A percentile compares a stretch with the other conserved stretches of the same genome.
Conservation (phyloP, 768 basidiomycete species). For the Thelephora aurantiotincta region DNA sequence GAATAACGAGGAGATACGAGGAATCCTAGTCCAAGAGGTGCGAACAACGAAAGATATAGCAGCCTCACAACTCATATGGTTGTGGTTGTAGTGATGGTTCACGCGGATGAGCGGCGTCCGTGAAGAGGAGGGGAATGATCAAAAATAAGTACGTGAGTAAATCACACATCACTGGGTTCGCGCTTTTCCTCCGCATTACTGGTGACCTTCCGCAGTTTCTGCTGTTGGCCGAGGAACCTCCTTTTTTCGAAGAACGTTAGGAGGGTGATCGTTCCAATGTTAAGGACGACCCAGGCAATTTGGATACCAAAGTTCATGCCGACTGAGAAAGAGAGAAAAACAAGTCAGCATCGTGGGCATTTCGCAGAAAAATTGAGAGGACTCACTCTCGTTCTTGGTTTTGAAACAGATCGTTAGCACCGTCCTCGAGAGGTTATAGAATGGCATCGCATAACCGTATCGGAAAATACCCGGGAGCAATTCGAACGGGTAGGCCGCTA, state of each 20-base stretch:
- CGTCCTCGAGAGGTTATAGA: slow-evolving; percentile 54
- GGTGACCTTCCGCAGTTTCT: too few relatives aligned
- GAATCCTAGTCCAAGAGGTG: too few relatives aligned
- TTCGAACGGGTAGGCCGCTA: slow-evolving; percentile 42
- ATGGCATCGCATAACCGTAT: slow-evolving; percentile 59
- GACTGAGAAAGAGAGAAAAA: slow-evolving; percentile 21
- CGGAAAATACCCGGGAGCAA: slow-evolving; percentile 41
- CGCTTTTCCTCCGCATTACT: too few relatives aligned
- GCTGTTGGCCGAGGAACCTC: slow-evolving; percentile 13
- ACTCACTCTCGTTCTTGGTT: slow-evolving; percentile 45
- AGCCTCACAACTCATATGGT: too few relatives aligned
- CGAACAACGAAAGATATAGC: too few relatives aligned
- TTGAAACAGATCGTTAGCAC: slow-evolving; percentile 51
- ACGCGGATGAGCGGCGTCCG: too few relatives aligned
- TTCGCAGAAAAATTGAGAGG: neutral
- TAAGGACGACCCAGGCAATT: slow-evolving; percentile 39
- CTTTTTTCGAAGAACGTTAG: slow-evolving; percentile 30
- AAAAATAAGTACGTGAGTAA: too few relatives aligned
- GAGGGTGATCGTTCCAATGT: slow-evolving; percentile 35
- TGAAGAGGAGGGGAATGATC: too few relatives aligned
- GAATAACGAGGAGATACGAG: too few relatives aligned
- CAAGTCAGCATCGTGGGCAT: slow-evolving; percentile 10
- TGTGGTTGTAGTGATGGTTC: too few relatives aligned
- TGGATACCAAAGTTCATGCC: slow-evolving; percentile 50
- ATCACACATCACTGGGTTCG: too few relatives aligned